Evolutionary conservation across 495 filamentous ascomycete genomes (phyloP).

Genomic region (Entonaema liquescens): DNA sequence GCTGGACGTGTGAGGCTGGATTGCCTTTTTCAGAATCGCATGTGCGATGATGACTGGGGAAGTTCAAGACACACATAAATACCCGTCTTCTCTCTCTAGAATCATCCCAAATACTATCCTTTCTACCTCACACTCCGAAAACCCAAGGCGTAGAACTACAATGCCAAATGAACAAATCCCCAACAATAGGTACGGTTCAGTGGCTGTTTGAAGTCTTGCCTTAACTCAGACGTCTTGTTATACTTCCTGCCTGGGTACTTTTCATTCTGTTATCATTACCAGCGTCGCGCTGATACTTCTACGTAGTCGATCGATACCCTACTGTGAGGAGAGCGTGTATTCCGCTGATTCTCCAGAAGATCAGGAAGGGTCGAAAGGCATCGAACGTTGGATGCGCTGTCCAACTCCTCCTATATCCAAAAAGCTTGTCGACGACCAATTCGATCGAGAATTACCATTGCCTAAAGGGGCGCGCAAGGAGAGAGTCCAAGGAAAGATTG

Average conservation of each 20-base stretch:
- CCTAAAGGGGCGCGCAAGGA: background rate
- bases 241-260: background rate
- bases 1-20: conserved; percentile 11
- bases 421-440: conserved; percentile 10
- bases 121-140: background rate
- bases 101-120: background rate
- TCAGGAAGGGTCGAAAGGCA: conserved; percentile 28
- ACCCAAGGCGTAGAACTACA: conserved; percentile 1
- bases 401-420: conserved; percentile 30
- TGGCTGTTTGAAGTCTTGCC: conserved; percentile 4
- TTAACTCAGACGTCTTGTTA: background rate
- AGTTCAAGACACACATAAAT: background rate
- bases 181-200: conserved; percentile 26
- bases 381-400: conserved; percentile 37
- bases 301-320: conserved; percentile 20
- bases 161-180: conserved; percentile 34
- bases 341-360: conserved; percentile 28
- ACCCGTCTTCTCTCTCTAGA: background rate
- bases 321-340: conserved; percentile 37
- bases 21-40: conserved; percentile 36
- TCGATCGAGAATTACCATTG: conserved; percentile 3
- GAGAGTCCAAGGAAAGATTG: conserved; percentile 20
- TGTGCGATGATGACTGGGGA: conserved; percentile 30
- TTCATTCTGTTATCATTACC: conserved; percentile 6
- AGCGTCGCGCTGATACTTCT: conserved; percentile 11